These are phyloP conservation scores for Phallus indusiatus DNA, from an alignment of 768 basidiomycete genomes.

Conservation along the genomic window DNA sequence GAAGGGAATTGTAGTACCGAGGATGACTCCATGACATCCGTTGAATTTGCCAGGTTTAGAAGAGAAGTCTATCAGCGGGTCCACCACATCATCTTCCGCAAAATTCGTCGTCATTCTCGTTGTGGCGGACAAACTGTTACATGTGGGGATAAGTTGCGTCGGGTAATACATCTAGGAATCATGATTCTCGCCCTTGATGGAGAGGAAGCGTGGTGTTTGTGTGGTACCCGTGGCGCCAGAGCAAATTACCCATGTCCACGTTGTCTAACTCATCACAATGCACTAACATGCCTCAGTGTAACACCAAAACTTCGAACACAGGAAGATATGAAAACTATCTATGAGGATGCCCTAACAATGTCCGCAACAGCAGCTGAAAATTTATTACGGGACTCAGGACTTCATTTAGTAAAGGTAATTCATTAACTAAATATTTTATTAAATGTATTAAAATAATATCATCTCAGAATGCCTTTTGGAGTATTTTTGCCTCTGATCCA, in stretches of 20 bases:
- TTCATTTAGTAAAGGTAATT: slow-evolving; percentile 18
- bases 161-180: slow-evolving; percentile 21
- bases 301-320: slow-evolving; percentile 13
- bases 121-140: slow-evolving; percentile 19
- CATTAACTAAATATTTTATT: neutral
- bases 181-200: slow-evolving; percentile 22
- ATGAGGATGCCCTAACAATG: slow-evolving; percentile 8
- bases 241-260: slow-evolving; percentile 23
- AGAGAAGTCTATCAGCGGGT: slow-evolving; percentile 22
- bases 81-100: slow-evolving; percentile 17
- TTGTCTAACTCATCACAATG: slow-evolving; percentile 18
- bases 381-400: slow-evolving; percentile 16
- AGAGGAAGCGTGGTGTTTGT: slow-evolving; percentile 22
- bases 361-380: slow-evolving; percentile 14
- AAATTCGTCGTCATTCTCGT: slow-evolving; percentile 14
- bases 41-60: slow-evolving; percentile 21
- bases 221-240: slow-evolving; percentile 17
- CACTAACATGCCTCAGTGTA: slow-evolving; percentile 14
- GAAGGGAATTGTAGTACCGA: slow-evolving; percentile 14
- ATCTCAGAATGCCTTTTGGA: slow-evolving; percentile 25
- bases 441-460: neutral
- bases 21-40: slow-evolving; percentile 12
- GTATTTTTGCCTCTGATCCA: slow-evolving; percentile 17
- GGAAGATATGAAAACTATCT: slow-evolving; percentile 15
- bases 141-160: slow-evolving; percentile 15